Evolutionary conservation across 2,329 filamentous ascomycete genomes (phyloP).

Genomic region (Penicillium sp.): DNA sequence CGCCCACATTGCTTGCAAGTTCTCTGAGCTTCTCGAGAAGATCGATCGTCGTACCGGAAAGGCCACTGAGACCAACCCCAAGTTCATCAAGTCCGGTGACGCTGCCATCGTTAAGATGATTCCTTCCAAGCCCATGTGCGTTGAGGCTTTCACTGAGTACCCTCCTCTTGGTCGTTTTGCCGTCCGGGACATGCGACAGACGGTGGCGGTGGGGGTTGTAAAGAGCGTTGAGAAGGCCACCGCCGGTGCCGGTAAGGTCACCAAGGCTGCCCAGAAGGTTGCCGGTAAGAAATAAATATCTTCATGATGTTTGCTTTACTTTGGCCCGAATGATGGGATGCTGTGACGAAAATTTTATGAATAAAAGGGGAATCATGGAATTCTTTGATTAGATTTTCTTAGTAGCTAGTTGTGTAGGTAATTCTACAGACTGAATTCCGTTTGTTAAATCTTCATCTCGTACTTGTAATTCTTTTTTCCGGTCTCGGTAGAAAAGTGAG

Average conservation of each 20-base stretch:
- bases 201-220: constrained; percentile 85
- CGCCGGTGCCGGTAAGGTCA: constrained; percentile 57
- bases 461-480: no score
- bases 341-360: neutral
- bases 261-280: constrained; percentile 63
- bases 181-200: constrained; percentile 79
- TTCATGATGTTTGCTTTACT: neutral
- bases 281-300: constrained; percentile 61
- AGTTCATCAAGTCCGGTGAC: constrained; percentile 99
- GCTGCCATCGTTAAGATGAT: constrained; percentile 99
- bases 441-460: no score
- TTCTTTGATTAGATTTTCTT: neutral
- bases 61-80: constrained; percentile 83
- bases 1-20: constrained; percentile 99
- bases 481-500: no score
- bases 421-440: neutral
- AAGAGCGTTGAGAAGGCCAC: constrained; percentile 72
- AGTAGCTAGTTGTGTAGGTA: neutral
- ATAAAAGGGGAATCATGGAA: neutral
- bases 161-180: constrained; percentile 99
- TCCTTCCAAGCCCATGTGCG: constrained; percentile 99
- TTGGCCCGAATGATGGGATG: neutral
- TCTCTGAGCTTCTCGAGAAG: constrained; percentile 98
- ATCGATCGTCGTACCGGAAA: constrained; percentile 99
- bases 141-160: constrained; percentile 99